A percentile compares a stretch with the other conserved stretches of the same genome.
Conservation (phyloP, 495 filamentous ascomycete species). For the Neurospora tetraspora region DNA sequence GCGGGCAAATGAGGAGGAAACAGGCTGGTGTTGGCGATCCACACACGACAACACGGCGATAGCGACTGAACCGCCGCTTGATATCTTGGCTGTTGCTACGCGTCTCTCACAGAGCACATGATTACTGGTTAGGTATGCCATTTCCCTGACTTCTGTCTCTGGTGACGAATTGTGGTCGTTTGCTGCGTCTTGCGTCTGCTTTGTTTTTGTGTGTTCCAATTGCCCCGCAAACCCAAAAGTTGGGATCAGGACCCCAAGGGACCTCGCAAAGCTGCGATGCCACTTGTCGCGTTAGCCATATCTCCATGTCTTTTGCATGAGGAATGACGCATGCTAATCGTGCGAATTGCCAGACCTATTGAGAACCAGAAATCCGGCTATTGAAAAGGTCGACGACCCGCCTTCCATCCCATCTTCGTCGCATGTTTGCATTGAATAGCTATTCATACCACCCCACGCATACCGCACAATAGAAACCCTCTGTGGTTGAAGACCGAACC, state of each 20-base stretch:
- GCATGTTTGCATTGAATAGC: neutral
- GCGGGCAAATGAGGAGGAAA: neutral
- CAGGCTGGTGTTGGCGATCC: neutral
- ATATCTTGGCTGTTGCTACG: neutral
- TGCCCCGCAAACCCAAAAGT: slow-evolving; percentile 14
- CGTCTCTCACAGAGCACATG: neutral
- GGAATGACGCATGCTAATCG: neutral
- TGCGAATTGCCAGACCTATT: neutral
- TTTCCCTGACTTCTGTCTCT: neutral
- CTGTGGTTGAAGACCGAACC: neutral
- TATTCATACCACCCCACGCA: neutral
- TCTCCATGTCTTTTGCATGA: neutral
- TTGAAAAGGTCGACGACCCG: neutral
- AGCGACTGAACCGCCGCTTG: neutral
- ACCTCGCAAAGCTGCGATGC: neutral
- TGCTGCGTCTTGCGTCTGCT: neutral
- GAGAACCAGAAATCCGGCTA: neutral
- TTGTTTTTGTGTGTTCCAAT: slow-evolving; percentile 10
- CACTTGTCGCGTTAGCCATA: neutral
- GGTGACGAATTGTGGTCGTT: neutral
- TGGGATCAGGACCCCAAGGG: neutral
- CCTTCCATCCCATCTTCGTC: neutral
- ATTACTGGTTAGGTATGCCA: neutral
- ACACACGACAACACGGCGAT: neutral
- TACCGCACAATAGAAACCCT: neutral